Base-by-base conservation (phyloP, 352 stramenopile genomes). In the Phytophthora niederhauseri region DNA sequence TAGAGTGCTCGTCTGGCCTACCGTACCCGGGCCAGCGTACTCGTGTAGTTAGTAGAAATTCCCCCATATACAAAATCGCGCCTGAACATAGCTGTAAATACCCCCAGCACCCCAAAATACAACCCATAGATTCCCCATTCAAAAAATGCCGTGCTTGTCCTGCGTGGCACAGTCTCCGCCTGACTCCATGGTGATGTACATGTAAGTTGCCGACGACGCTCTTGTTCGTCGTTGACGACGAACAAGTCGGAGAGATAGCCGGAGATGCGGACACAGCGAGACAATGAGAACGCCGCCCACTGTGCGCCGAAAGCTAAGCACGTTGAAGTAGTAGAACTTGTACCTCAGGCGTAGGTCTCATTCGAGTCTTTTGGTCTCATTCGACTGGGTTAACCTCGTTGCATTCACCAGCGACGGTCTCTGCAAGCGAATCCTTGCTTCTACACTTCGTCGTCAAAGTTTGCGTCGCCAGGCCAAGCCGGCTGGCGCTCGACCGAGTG, bases 21-120 rank as follows among this genome's bases (percentile, higher is more conserved):
- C 6, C 34, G 22, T 22, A 22, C 22, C 15, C 41, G 1, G 20
- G 8, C 24, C 12, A 20, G 56, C 38, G 38, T 46, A 36, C 46
- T 53, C 48, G 50, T 58, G 57, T 72, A 76, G 64, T 70, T 61
- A 72, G 56, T 72, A 71, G 57, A 68, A 68, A 34, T 65, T 22
- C 34, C 66, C 19, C 49, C 36, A 54, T 26, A 73, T 58, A 66
- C 31, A 15, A 45, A 58, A 48, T 19, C 38, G 38, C 38, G 15
- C 28, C 11, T 64, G 53, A 61, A 69, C 38, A 62, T 70, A 76
- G 69, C 60, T 73, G 64, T 72, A 76, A 72, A 69, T 76, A 76
- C 38, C 22, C 49, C 52, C 48, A 65, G 53, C 59, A 59, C 20
- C 52, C 22, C 14, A 45, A 62, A 75, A 41, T 69, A 65, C 53